Conservation (phyloP, 768 basidiomycete genomes). For the Neoboletus brunneissimus region DNA sequence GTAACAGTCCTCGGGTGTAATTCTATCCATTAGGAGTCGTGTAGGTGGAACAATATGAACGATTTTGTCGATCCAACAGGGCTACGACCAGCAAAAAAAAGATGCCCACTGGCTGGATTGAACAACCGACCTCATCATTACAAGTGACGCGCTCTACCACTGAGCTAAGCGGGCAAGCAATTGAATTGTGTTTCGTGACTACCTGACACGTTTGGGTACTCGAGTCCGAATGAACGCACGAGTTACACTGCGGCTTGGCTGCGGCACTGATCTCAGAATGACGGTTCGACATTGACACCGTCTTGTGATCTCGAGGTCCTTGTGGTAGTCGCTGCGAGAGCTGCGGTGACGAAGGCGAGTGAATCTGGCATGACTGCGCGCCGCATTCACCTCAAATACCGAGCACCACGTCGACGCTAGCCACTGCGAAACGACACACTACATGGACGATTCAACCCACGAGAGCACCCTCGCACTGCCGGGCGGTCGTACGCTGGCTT, state of each 20-base stretch:
- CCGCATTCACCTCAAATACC: not conserved
- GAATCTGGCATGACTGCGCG: not conserved
- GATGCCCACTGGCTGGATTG: constrained; percentile 43
- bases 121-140: constrained; percentile 47
- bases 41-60: not conserved
- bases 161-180: constrained; percentile 39
- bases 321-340: no score
- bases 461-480: constrained; percentile 23
- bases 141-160: constrained; percentile 47
- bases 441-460: constrained; percentile 5
- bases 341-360: not conserved
- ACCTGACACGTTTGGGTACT: not conserved
- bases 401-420: not conserved
- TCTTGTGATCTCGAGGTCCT: no score
- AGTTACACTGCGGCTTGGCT: not conserved
- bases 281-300: not conserved
- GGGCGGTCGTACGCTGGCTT: constrained; percentile 50
- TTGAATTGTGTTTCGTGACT: fast-evolving
- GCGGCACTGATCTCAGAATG: not conserved
- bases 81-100: not conserved
- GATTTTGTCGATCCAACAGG: not conserved
- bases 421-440: not conserved
- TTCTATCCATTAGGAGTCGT: not conserved
- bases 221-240: not conserved
- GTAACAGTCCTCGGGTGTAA: not conserved